A percentile compares a stretch with the other conserved stretches of the same genome.
Conservation (phyloP, 306 rosid genomes). For the Fragaria nilgerrensis region DNA sequence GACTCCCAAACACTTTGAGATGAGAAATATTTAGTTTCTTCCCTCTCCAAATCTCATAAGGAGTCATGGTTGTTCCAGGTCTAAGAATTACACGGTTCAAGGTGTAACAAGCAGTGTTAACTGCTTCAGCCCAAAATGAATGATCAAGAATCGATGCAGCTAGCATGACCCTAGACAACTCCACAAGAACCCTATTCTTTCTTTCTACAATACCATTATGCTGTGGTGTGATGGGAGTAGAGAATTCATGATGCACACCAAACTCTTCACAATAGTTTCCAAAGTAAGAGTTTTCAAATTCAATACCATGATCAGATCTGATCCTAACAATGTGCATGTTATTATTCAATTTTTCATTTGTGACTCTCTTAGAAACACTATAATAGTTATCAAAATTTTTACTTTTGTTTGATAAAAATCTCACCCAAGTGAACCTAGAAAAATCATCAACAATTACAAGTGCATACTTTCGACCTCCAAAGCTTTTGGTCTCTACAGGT, state of each 20-base stretch:
- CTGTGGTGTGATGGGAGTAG: too few species aligned
- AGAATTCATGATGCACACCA: too few species aligned
- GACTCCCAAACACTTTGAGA: neutral
- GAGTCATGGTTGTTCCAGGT: too few species aligned
- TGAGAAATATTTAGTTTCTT: neutral
- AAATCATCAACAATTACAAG: neutral
- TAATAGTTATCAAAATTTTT: too few species aligned
- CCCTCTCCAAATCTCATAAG: neutral
- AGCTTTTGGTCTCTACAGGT: neutral
- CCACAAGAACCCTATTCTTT: too few species aligned
- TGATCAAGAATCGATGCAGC: too few species aligned
- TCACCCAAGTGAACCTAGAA: neutral
- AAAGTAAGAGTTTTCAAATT: neutral
- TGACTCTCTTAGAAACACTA: too few species aligned
- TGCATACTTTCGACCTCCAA: neutral
- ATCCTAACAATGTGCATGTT: neutral
- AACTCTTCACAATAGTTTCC: neutral
- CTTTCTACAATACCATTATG: too few species aligned
- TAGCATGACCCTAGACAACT: too few species aligned
- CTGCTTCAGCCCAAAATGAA: too few species aligned
- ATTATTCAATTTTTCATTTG: neutral
- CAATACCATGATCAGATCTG: neutral
- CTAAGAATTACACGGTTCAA: too few species aligned
- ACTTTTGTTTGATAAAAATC: neutral
- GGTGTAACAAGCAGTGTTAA: too few species aligned